Base-by-base conservation (phyloP, 805 yeast genomes). In the Barnettozyma wickerhamii region DNA sequence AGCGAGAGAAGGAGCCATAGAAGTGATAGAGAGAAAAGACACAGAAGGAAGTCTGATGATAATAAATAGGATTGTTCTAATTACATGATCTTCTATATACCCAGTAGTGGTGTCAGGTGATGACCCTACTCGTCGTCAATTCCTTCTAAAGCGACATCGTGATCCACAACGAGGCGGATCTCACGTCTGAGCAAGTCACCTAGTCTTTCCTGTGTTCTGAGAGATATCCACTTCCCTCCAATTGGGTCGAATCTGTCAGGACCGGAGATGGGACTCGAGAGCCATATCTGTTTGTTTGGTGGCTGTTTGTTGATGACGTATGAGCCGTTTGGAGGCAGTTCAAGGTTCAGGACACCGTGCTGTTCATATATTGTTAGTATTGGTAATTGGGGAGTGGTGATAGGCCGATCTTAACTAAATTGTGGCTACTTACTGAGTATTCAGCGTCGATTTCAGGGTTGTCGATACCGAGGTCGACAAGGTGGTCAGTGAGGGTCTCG, bases 221-320 rank as follows among this genome's bases (percentile, higher is more conserved):
- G 59, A 10, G 90, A 82, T 10, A 79, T 64, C 99, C 99, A 93
- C 41, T 71, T 66, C 4, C 84, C 85, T 31, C 77, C 72, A 32
- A 84, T 70, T 47, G 74, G 76, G 59, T 93, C 98, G 55, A 78
- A 84, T 49, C 84, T 58, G 56, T 89, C 88, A 6, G 99, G 99
- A 0, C 99, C 99, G 7, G 95, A 84, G 4, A 88, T 57, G 0
- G 99, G 99, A 33, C 95, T 84, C 44, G 95, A 79, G 39, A 91
- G 71, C 99, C 99, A 93, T 23, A 93, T 83, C 61, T 93, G 99
- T 63, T 86, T 84, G 64, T 89, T 93, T 4, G 99, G 97, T 1
- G 99, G 99, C 64, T 93, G 98, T 58, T 89, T 91, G 67, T 93
- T 93, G 57, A 93, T 81, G 21, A 93, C 95, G 58, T 93, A 93